Conservation (phyloP, 495 filamentous ascomycete genomes). For the Parmelia sp. region DNA sequence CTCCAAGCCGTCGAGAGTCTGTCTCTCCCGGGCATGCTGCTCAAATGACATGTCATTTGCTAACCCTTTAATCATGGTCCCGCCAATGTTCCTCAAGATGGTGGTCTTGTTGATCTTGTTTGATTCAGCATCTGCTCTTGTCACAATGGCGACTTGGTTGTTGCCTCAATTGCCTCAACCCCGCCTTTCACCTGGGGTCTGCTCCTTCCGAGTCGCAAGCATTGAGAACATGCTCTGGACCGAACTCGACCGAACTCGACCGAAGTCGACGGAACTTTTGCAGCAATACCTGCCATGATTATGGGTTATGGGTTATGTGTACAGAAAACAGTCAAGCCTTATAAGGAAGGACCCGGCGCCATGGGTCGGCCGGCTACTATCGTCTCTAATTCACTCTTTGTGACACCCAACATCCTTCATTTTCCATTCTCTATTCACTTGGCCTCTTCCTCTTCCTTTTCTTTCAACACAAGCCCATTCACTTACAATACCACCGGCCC, state of each 20-base stretch:
- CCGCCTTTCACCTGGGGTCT: background rate
- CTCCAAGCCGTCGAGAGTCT: background rate
- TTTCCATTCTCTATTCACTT: background rate
- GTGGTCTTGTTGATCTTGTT: background rate
- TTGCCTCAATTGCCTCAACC: background rate
- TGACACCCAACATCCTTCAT: background rate
- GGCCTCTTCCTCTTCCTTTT: background rate
- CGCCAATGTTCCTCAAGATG: background rate
- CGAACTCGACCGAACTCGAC: no score
- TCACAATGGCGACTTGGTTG: background rate
- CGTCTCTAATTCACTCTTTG: background rate
- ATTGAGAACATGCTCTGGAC: no score
- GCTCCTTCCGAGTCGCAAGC: background rate
- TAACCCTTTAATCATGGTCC: background rate
- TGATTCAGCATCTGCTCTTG: background rate
- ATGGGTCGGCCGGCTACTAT: background rate
- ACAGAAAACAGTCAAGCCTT: background rate
- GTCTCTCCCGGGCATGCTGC: background rate
- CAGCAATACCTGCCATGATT: no score
- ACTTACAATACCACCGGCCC: background rate
- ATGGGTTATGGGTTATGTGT: no score
- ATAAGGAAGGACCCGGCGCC: background rate
- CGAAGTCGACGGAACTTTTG: no score
- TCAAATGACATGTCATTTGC: slow-evolving; percentile 3
- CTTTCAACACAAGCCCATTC: background rate